Percentiles rank a stretch among this genome's conserved stretches.
Evolutionary conservation across 768 basidiomycete genomes (phyloP).

Genomic region (Suillus sp.): DNA sequence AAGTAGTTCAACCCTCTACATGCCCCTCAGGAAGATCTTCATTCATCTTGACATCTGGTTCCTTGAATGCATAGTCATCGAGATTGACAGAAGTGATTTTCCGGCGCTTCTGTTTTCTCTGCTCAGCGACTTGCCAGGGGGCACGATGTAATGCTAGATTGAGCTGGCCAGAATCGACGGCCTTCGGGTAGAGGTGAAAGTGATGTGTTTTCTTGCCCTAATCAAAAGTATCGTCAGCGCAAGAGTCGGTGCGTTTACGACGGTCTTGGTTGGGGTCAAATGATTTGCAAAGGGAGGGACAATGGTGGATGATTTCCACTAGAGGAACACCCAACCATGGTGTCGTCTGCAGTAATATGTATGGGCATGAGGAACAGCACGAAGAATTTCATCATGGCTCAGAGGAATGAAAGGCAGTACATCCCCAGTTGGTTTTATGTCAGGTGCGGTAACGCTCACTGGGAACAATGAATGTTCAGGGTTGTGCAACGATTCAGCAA

Average conservation of each 20-base stretch:
- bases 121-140: slow-evolving; percentile 58
- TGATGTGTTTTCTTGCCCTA: slow-evolving; percentile 71
- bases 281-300: slow-evolving; percentile 62
- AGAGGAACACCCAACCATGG: slow-evolving; percentile 79
- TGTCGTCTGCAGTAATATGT: slow-evolving; percentile 84
- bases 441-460: slow-evolving; percentile 47
- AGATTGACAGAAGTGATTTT: slow-evolving; percentile 47
- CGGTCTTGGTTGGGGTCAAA: slow-evolving; percentile 48
- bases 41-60: slow-evolving; percentile 35
- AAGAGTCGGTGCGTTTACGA: slow-evolving; percentile 51
- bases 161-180: slow-evolving; percentile 67
- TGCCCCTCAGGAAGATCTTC: slow-evolving; percentile 37
- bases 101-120: slow-evolving; percentile 55
- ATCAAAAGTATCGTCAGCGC: slow-evolving; percentile 53
- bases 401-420: slow-evolving; percentile 38
- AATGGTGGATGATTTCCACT: slow-evolving; percentile 65
- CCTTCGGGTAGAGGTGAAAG: slow-evolving; percentile 73
- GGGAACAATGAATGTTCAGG: slow-evolving; percentile 72
- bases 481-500: slow-evolving; percentile 70
- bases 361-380: slow-evolving; percentile 76
- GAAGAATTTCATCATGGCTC: slow-evolving; percentile 63
- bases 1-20: slow-evolving; percentile 54
- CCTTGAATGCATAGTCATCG: slow-evolving; percentile 25
- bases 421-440: slow-evolving; percentile 26
- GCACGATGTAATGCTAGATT: slow-evolving; percentile 60